Conservation (phyloP, 768 basidiomycete genomes). For the Tylopilus subfusipes region DNA sequence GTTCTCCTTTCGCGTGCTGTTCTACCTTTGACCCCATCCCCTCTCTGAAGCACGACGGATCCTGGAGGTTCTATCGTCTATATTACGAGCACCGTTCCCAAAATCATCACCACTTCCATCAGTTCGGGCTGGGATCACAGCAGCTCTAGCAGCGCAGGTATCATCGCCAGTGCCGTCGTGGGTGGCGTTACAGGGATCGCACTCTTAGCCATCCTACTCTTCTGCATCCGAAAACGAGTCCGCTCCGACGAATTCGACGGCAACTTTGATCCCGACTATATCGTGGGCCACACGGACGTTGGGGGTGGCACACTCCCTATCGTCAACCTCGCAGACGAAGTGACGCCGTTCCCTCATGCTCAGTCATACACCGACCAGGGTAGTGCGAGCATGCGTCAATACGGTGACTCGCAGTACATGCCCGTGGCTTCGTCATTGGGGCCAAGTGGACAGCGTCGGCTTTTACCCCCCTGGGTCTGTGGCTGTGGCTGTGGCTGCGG, state of each 20-base stretch:
- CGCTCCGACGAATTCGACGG: conserved; percentile 45
- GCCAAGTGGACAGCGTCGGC: conserved; percentile 3
- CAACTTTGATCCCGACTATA: conserved; percentile 47
- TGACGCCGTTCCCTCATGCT: conserved; percentile 21
- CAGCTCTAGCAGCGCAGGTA: conserved; percentile 26
- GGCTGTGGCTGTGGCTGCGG: no score
- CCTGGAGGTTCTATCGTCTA: conserved; percentile 16
- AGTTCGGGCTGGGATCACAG: neutral
- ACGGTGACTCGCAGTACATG: conserved; percentile 10
- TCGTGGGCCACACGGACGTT: conserved; percentile 26
- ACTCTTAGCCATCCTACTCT: conserved; percentile 27
- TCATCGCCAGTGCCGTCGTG: conserved; percentile 54
- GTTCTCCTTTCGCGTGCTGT: neutral
- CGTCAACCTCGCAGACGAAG: conserved; percentile 30
- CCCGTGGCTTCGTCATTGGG: conserved; percentile 1
- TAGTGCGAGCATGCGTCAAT: conserved; percentile 24
- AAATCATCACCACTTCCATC: conserved; percentile 14
- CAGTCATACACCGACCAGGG: conserved; percentile 7
- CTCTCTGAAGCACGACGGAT: conserved; percentile 20
- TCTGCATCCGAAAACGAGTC: conserved; percentile 26
- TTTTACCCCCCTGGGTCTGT: conserved; percentile 4
- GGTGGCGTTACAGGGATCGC: conserved; percentile 39
- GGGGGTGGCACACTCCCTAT: conserved; percentile 27
- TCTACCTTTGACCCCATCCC: neutral
- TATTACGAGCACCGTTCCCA: conserved; percentile 19